These are phyloP conservation scores for Capsella rubella DNA, from an alignment of 441 rosid genomes.

Conservation along the genomic window DNA sequence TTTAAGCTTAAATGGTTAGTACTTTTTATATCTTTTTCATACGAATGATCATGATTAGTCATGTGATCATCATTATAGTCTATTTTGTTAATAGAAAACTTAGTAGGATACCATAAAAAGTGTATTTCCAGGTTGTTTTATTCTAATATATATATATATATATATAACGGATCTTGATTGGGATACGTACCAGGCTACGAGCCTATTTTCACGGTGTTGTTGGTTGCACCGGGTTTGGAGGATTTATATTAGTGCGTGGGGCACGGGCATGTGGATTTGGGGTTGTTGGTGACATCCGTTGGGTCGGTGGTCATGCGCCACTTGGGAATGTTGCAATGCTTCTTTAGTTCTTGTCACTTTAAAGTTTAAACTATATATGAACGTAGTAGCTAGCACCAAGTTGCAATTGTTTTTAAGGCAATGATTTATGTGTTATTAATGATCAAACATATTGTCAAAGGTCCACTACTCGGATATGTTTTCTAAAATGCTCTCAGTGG, in stretches of 20 bases:
- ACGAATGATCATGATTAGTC: conserved; percentile 38
- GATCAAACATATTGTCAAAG: conserved; percentile 27
- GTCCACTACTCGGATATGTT: conserved; percentile 27
- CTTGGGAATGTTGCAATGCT: neutral
- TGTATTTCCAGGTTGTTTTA: conserved; percentile 1
- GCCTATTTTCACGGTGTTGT: neutral
- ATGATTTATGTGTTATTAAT: conserved; percentile 28
- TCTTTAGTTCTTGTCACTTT: neutral
- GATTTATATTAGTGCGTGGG: neutral
- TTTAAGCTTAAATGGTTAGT: neutral
- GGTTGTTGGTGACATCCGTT: neutral
- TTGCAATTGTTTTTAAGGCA: conserved; percentile 3
- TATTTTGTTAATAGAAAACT: neutral
- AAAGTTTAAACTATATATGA: neutral
- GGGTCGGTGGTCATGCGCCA: neutral
- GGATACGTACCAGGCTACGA: neutral
- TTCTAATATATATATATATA: no score
- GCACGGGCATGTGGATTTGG: neutral
- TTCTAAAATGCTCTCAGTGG: neutral
- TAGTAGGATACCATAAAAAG: neutral
- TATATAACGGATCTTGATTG: neutral
- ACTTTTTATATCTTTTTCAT: conserved; percentile 6
- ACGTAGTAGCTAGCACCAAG: conserved; percentile 13
- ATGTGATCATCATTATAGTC: conserved; percentile 38
- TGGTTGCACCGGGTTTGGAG: neutral